Percentiles rank a stretch among this genome's conserved stretches.
These are phyloP conservation scores for Betula pendula DNA, from an alignment of 306 rosid genomes.

Conservation along the genomic window DNA sequence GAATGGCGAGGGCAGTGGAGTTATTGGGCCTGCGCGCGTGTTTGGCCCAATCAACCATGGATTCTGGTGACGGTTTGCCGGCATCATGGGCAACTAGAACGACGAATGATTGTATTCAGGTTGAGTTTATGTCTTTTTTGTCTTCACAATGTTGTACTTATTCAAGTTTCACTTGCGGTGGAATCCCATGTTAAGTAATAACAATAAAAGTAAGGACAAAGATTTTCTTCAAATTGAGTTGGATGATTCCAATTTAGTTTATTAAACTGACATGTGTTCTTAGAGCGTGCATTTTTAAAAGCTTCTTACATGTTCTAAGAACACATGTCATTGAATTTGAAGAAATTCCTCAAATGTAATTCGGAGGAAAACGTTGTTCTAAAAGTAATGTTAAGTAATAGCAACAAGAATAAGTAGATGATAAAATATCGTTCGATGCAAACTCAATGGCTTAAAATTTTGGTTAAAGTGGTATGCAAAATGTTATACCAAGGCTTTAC, in stretches of 20 bases:
- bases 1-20: conserved; percentile 72
- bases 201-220: no score
- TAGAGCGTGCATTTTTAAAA: no score
- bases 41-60: conserved; percentile 77
- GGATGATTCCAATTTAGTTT: no score
- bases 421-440: no score
- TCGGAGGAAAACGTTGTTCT: no score
- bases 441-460: neutral
- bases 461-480: neutral
- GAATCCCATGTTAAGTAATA: neutral
- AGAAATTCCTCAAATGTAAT: no score
- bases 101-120: conserved; percentile 67
- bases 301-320: no score
- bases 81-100: conserved; percentile 58
- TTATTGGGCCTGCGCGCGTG: conserved; percentile 82
- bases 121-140: conserved; percentile 7
- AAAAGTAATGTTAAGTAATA: neutral
- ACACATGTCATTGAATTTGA: no score
- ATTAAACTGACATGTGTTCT: no score
- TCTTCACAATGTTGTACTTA: neutral
- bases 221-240: no score
- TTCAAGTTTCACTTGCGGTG: neutral
- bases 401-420: neutral
- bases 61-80: conserved; percentile 75
- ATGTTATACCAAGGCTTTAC: neutral